Evolutionary conservation across 2,329 filamentous ascomycete species (phyloP), one percentile per base, ranked within the genome.

Genomic region (Ophiostoma ips): DNA sequence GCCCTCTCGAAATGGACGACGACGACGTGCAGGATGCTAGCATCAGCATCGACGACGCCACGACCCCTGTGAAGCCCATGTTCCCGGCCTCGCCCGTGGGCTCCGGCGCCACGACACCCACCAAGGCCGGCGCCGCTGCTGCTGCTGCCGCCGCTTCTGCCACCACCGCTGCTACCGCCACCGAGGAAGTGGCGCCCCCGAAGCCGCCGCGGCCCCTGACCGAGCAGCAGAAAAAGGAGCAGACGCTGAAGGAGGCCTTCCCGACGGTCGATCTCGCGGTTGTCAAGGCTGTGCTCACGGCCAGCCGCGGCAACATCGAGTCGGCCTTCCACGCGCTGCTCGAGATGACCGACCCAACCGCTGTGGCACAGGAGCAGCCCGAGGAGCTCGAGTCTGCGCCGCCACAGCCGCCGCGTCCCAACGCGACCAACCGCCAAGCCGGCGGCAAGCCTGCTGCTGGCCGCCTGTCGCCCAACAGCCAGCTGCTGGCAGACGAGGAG

Each of bases 311-410:
- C 53, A 80, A 83, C 60, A 81, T 96, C 45, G 92, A 98, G 65
- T 85, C 87, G 31, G 90, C 92, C 13, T 98, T 98, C 69, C 92
- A 95, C 68, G 92, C 92, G 34, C 75, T 98, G 40, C 74, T 98
- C 33, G 82, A 82, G 59, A 87, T 87, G 83, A 87, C 83, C 54
- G 85, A 88, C 61, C 85, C 85, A 7, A 82, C 83, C 62, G 82
- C 84, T 8, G 62, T 67, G n/a, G 43, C 28, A 15, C 43, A 45
- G 31, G 43, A 45, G 11, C 11, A 34, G 16, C 40, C 40, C 6
- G 40, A 43, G 21, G 70, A 73, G 53, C 71, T 72, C 52, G 77
- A 81, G 52, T 68, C 71, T 18, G 36, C 35, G 13, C 81, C 86
- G n/a, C 83, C 84, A 7, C 82, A 62, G 59, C 88, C 88, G 28